phyloP scores from a whole-genome alignment of 768 basidiomycete species.

The Pleurotus cornucopiae region DNA sequence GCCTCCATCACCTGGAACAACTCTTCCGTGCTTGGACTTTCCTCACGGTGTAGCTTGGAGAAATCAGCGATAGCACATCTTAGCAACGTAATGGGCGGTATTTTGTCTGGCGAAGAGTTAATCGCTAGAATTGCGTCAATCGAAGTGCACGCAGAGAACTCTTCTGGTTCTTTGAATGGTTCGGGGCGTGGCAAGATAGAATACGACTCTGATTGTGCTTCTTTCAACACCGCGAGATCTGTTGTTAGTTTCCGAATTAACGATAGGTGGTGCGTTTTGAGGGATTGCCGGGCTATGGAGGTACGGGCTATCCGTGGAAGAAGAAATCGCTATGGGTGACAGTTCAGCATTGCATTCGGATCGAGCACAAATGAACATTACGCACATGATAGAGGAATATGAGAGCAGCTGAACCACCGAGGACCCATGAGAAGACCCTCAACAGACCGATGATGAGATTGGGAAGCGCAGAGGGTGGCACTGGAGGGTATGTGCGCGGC shows the following conservation, averaged over 20 bases:
- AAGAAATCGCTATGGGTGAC: slow-evolving; percentile 51
- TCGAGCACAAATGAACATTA: slow-evolving; percentile 3
- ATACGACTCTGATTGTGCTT: slow-evolving; percentile 50
- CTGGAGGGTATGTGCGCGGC: slow-evolving; percentile 69
- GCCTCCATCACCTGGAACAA: slow-evolving; percentile 55
- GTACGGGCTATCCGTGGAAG: slow-evolving; percentile 62
- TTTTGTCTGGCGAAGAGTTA: slow-evolving; percentile 23
- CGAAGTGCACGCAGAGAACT: slow-evolving; percentile 40
- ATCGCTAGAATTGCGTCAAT: slow-evolving; percentile 36
- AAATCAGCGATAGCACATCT: slow-evolving; percentile 59
- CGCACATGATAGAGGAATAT: slow-evolving; percentile 67
- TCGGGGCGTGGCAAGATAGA: slow-evolving; percentile 53
- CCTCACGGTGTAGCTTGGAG: slow-evolving; percentile 28
- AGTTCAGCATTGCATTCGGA: slow-evolving; percentile 5
- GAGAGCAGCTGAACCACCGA: slow-evolving; percentile 56
- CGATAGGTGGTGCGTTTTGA: slow-evolving; percentile 55
- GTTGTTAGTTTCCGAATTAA: slow-evolving; percentile 51
- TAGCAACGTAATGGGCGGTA: slow-evolving; percentile 53
- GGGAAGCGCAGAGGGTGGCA: slow-evolving; percentile 66
- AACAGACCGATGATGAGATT: slow-evolving; percentile 57
- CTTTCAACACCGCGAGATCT: slow-evolving; percentile 53
- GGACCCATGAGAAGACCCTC: slow-evolving; percentile 63
- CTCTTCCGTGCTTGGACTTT: slow-evolving; percentile 50
- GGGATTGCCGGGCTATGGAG: slow-evolving; percentile 54
- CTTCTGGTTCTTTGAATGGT: slow-evolving; percentile 41